phyloP scores from a whole-genome alignment of 2,329 filamentous ascomycete genomes.

The Aureobasidium leucospermi region DNA sequence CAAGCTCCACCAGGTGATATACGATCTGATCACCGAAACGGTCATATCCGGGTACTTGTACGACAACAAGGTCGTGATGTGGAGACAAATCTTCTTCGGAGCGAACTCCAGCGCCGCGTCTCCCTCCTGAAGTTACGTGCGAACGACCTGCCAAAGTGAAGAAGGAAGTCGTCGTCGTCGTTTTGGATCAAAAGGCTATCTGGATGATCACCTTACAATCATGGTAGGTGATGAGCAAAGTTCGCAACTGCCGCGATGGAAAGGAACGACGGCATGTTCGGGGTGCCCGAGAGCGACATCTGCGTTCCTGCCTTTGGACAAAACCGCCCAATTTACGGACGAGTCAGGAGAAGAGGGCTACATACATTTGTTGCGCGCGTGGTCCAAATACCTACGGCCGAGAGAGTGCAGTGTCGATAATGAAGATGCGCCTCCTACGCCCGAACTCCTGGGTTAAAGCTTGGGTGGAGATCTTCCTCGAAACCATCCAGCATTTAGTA shows the following conservation, averaged over 20 bases:
- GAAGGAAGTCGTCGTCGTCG: not conserved
- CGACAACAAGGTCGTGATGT: not conserved
- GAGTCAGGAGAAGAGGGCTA: not conserved
- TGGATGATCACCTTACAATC: not conserved
- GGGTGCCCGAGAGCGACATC: constrained; percentile 1
- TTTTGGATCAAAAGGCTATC: not conserved
- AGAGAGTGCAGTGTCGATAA: not conserved
- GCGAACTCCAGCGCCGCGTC: not conserved
- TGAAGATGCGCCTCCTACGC: not conserved
- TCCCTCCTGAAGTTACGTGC: not conserved
- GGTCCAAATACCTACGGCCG: not conserved
- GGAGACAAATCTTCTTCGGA: not conserved
- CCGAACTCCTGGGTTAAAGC: not conserved
- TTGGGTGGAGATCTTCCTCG: not conserved
- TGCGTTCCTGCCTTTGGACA: not conserved
- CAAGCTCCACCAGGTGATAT: not conserved
- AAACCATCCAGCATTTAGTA: not conserved
- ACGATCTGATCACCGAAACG: not conserved
- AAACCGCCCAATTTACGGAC: not conserved
- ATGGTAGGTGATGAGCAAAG: not conserved
- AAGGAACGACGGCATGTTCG: not conserved
- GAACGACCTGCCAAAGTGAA: not conserved
- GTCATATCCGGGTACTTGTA: not conserved
- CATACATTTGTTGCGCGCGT: not conserved
- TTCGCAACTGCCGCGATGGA: not conserved